phyloP scores from a whole-genome alignment of 768 basidiomycete genomes.

The Tulasnella sp. region DNA sequence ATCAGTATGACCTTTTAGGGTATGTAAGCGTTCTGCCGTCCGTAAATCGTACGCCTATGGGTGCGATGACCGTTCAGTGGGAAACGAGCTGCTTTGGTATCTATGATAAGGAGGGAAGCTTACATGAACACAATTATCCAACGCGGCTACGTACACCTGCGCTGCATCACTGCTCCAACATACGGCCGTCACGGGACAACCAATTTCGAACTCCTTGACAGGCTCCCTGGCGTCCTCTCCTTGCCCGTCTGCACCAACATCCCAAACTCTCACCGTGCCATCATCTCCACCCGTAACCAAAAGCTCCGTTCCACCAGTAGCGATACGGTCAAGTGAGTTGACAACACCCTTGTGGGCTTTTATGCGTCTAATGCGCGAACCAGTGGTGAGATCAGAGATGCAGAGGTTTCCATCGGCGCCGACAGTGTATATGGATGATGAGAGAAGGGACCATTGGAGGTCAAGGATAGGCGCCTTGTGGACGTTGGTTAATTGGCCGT shows the following conservation, averaged over 20 bases:
- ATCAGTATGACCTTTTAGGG: slow-evolving; percentile 77
- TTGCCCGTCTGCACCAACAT: slow-evolving; percentile 47
- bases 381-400: slow-evolving; percentile 72
- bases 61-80: too few species aligned
- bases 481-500: slow-evolving; percentile 68
- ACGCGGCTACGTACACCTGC: slow-evolving; percentile 77
- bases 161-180: slow-evolving; percentile 89
- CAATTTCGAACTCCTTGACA: slow-evolving; percentile 71
- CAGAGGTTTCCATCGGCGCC: slow-evolving; percentile 80
- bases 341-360: slow-evolving; percentile 76
- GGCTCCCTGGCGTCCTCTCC: slow-evolving; percentile 54
- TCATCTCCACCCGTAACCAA: slow-evolving; percentile 86
- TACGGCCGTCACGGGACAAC: slow-evolving; percentile 85
- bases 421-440: slow-evolving; percentile 66
- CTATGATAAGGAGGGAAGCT: slow-evolving; percentile 26
- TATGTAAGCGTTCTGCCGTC: slow-evolving; percentile 69
- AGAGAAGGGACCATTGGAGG: slow-evolving; percentile 77
- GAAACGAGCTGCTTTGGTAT: slow-evolving; percentile 10
- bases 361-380: slow-evolving; percentile 68
- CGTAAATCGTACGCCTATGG: slow-evolving; percentile 85
- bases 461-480: slow-evolving; percentile 90
- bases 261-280: slow-evolving; percentile 85
- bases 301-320: slow-evolving; percentile 77
- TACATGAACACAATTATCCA: slow-evolving; percentile 96
- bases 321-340: slow-evolving; percentile 78